Conservation (phyloP, 306 rosid genomes). For the Luffa aegyptiaca region DNA sequence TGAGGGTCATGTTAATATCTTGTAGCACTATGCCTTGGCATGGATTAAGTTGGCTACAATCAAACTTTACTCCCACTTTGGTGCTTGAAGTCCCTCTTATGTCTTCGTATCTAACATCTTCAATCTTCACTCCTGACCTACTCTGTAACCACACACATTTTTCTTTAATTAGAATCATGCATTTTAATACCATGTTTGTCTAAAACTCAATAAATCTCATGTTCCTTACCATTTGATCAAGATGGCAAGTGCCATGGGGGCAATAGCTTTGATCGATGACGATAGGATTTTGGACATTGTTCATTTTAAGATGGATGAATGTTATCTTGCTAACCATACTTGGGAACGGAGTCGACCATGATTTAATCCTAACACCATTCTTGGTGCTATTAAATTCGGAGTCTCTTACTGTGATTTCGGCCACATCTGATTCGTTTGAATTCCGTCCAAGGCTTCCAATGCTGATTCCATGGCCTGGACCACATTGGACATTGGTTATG, state of each 20-base stretch:
- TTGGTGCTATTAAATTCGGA: slow-evolving; percentile 14
- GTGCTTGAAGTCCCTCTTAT: slow-evolving; percentile 20
- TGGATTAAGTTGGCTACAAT: slow-evolving; percentile 17
- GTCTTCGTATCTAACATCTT: too few relatives aligned
- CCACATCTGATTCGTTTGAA: background rate
- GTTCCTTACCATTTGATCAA: background rate
- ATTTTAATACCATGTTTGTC: background rate
- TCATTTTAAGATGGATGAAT: slow-evolving; percentile 5
- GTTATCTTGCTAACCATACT: slow-evolving; percentile 8
- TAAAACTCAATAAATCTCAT: background rate
- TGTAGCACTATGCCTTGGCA: slow-evolving; percentile 8
- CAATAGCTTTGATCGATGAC: slow-evolving; percentile 34
- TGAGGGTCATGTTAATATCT: background rate
- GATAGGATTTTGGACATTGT: slow-evolving; percentile 20
- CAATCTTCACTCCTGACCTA: too few relatives aligned
- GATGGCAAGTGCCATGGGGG: background rate
- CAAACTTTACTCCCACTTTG: slow-evolving; percentile 5
- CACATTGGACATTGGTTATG: too few relatives aligned
- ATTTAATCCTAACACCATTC: slow-evolving; percentile 29
- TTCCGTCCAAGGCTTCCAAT: slow-evolving; percentile 18
- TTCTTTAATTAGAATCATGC: background rate
- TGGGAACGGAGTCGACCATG: slow-evolving; percentile 16
- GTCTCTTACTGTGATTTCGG: background rate
- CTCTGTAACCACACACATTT: background rate
- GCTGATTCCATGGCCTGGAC: slow-evolving; percentile 4